Percentiles rank a stretch among this genome's conserved stretches.
phyloP scores from a whole-genome alignment of 495 filamentous ascomycete genomes.

The Friedmanniomyces simplex region DNA sequence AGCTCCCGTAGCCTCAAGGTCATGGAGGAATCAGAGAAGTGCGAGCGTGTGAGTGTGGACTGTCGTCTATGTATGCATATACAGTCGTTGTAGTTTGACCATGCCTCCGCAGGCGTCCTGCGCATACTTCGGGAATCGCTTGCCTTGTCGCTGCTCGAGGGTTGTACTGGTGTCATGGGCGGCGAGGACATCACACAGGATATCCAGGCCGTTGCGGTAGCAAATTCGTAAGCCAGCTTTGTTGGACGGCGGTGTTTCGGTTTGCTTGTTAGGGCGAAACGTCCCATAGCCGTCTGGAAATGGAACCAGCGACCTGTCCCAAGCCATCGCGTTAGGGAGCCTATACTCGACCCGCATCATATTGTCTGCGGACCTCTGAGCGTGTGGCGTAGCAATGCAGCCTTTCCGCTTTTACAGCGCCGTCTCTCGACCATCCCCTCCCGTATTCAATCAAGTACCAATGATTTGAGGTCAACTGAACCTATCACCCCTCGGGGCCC shows the following conservation, averaged over 20 bases:
- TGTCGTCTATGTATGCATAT: not conserved
- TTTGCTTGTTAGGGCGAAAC: no score
- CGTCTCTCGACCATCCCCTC: not conserved
- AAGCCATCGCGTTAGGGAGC: no score
- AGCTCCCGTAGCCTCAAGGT: not conserved
- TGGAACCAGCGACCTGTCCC: no score
- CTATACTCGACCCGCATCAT: no score
- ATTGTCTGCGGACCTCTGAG: no score
- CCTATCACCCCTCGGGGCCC: constrained; percentile 70
- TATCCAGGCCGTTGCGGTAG: no score
- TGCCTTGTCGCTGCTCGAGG: constrained; percentile 16
- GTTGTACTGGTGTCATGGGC: constrained; percentile 15
- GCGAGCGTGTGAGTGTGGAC: not conserved
- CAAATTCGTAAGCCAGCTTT: no score
- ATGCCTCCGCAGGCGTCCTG: constrained; percentile 5
- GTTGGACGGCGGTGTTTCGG: no score
- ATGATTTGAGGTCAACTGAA: constrained; percentile 44
- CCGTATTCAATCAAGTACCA: not conserved
- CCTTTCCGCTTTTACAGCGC: not conserved
- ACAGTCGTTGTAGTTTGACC: not conserved
- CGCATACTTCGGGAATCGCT: constrained; percentile 18
- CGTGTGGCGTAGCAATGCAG: no score
- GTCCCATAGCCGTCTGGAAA: no score
- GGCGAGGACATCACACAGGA: no score
- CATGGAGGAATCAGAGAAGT: not conserved